Percentiles rank a stretch among this genome's conserved stretches.
phyloP scores from a whole-genome alignment of 257 asterid species.

The Plectranthus barbatus region DNA sequence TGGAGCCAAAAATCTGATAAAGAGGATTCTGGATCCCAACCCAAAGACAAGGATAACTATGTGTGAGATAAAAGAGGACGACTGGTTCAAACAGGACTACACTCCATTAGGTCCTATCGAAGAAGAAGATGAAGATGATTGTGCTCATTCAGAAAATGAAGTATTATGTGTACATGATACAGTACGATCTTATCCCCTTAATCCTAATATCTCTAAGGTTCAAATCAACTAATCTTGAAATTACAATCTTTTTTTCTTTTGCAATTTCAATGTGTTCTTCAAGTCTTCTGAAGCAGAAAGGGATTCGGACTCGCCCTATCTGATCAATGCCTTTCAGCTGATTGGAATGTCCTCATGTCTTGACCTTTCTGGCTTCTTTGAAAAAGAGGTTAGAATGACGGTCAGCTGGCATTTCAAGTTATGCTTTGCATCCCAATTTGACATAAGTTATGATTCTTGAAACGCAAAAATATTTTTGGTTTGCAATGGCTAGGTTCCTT shows the following conservation, averaged over 20 bases:
- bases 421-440: not conserved
- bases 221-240: constrained; percentile 1
- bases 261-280: not conserved
- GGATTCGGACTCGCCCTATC: constrained; percentile 42
- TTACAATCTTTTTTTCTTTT: not conserved
- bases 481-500: constrained; percentile 54
- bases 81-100: constrained; percentile 80
- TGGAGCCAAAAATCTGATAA: constrained; percentile 66
- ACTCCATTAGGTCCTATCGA: constrained; percentile 48
- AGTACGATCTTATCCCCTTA: constrained; percentile 20
- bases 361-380: constrained; percentile 92
- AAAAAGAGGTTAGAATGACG: constrained; percentile 54
- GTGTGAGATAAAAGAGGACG: constrained; percentile 58
- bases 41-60: constrained; percentile 70
- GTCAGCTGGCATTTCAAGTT: not conserved
- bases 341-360: constrained; percentile 92
- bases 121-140: constrained; percentile 53
- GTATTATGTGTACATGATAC: constrained; percentile 40
- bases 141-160: constrained; percentile 40
- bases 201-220: not conserved
- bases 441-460: not conserved
- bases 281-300: constrained; percentile 51
- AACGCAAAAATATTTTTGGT: not conserved
- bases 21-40: constrained; percentile 86
- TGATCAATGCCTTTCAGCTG: constrained; percentile 81